Base-by-base conservation (phyloP, 2,329 filamentous ascomycete species). In the Ophiostoma piceae region DNA sequence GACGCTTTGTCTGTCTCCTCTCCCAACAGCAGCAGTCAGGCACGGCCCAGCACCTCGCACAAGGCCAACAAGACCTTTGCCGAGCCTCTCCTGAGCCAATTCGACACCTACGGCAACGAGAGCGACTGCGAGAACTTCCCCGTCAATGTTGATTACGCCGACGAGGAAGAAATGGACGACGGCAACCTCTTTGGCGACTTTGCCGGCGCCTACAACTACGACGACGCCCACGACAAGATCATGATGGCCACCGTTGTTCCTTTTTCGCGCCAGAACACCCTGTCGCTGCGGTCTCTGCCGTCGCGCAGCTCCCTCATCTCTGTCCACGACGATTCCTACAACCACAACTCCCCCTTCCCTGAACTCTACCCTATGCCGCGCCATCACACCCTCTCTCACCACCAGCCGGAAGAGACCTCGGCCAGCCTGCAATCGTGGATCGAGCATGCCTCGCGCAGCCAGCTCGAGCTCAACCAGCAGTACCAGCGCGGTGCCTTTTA, bases 401-500 rank as follows among this genome's bases (percentile, higher is more conserved):
- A 51, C 41, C 67, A 65, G n/a, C 60, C 66, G 3, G 70, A 71
- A 9, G 71, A 68, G 35, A 71, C 70, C 1, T 69, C 70, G 16
- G 39, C 60, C 1, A 47, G 43, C 26, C 64, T 73, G 32, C 70
- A 72, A 51, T 69, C 66, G 0, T 73, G 72, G 72, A 70, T 73
- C 11, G 67, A 67, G 22, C 68, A 71, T 4, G 65, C 72, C 0
- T 69, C 70, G 0, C 68, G 54, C 57, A 71, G 43, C 8, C 70
- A 72, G 47, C 60, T 60, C 5, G 67, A 68, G 60, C 41, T 65
- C 3, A 39, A 39, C 62, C 19, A 39, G 62, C 35, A 39, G 62
- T 65, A 22, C 16, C 62, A 65, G 62, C 32, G 11, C 19, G 62
- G 62, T 4, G 62, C 35, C 32, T 65, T 65, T 65, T 65, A 39